Evolutionary conservation across 805 yeast genomes (phyloP), one percentile per base, ranked within the genome.

Genomic region (Schwanniomyces polymorphus): DNA sequence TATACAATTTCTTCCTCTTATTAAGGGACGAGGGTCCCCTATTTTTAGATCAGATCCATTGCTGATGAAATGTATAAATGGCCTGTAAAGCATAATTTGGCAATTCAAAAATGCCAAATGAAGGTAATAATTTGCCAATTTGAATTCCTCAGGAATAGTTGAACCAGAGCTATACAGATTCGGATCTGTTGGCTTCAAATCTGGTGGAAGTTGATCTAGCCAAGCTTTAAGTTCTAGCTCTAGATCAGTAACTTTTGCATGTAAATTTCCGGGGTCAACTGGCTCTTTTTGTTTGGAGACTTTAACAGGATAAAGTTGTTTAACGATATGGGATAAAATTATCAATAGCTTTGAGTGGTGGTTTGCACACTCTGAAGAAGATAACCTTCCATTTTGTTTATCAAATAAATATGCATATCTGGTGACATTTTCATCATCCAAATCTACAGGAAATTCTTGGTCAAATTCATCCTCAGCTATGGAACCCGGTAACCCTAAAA

Each of bases 391-490:
- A 71, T 81, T 49, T 74, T 79, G 67, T 67, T 67, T 56, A 61
- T 82, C 60, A 57, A 68, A 58, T 16, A 71, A 55, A 52, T 84
- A 83, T 0, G 82, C 84, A n/a, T 71, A 74, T 38, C 81, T 79
- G 0, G 94, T 88, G 46, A 91, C 85, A 58, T 85, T 85, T 56
- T 89, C 95, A 65, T 91, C 97, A 58, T 90, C 97, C 29, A 89
- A 69, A 58, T 90, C 96, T 28, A 79, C 68, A 0, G 97, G 97
- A 52, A 89, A 73, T 43, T 86, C 91, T 63, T 91, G 97, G 66
- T 91, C 96, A 53, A 88, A 84, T 55, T 89, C 96, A 51, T 84
- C 88, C 50, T 85, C 86, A 42, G 81, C 72, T 14, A 90, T 79
- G 2, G 91, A 80, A 48, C 89, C 72, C 0, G 97, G 97, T 43